phyloP scores from a whole-genome alignment of 2,329 filamentous ascomycete species.

The Aureobasidium sp. region DNA sequence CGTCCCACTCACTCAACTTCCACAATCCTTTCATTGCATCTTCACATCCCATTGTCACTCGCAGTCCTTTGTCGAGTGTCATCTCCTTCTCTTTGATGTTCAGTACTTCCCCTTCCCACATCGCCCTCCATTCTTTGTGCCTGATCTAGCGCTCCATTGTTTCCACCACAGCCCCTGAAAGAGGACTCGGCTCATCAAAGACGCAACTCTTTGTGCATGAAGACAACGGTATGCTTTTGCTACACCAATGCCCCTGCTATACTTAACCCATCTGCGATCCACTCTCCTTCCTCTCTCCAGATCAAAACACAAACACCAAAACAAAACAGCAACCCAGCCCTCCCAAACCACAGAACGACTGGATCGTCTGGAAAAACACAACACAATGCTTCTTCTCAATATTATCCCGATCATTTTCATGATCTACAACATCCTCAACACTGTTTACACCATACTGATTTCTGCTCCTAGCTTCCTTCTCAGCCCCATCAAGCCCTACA shows the following conservation, averaged over 20 bases:
- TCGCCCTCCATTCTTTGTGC: not conserved
- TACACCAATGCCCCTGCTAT: not conserved
- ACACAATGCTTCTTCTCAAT: not conserved
- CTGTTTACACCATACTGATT: not conserved
- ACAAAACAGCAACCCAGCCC: not conserved
- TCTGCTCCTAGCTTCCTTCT: not conserved
- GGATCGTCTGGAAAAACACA: not conserved
- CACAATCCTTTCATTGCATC: not conserved
- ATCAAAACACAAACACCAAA: constrained; percentile 1
- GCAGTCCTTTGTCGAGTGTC: not conserved
- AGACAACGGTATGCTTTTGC: not conserved
- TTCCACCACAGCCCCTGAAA: not conserved
- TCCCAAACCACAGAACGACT: not conserved
- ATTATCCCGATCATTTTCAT: not conserved
- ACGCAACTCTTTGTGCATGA: not conserved
- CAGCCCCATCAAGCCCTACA: not conserved
- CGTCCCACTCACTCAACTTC: not conserved
- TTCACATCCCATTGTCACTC: not conserved
- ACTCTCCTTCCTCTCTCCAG: not conserved
- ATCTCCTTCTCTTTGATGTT: not conserved
- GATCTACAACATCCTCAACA: not conserved
- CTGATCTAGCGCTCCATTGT: not conserved
- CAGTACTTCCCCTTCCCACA: not conserved
- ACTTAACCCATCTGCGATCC: not conserved
- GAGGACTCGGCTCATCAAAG: not conserved